phyloP scores from a whole-genome alignment of 2,329 filamentous ascomycete genomes.

The Scytalidium lignicola region DNA sequence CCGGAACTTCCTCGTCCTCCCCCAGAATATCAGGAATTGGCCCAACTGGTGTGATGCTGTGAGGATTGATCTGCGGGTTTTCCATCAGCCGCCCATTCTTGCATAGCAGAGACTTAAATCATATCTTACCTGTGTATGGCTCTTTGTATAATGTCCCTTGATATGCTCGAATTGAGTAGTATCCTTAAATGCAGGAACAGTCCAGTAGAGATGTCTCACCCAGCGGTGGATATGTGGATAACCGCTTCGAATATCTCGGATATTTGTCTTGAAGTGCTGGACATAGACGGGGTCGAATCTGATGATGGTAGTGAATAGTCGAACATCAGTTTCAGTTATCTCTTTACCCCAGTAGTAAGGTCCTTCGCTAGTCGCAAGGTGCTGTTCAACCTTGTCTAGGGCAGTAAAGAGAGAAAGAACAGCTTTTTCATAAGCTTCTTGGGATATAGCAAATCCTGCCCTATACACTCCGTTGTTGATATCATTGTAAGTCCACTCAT shows the following conservation, averaged over 20 bases:
- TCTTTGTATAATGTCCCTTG: constrained; percentile 94
- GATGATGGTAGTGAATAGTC: constrained; percentile 60
- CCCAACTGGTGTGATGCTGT: constrained; percentile 75
- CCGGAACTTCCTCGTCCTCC: constrained; percentile 70
- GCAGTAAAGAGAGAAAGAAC: constrained; percentile 67
- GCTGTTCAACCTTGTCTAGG: constrained; percentile 70
- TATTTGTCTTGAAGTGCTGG: constrained; percentile 57
- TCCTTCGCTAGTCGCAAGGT: constrained; percentile 50
- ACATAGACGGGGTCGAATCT: constrained; percentile 66
- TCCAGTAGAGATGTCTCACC: constrained; percentile 64
- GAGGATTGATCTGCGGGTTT: constrained; percentile 63
- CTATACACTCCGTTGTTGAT: constrained; percentile 72
- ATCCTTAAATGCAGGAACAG: constrained; percentile 54
- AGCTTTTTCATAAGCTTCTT: constrained; percentile 75
- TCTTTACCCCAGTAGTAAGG: constrained; percentile 71
- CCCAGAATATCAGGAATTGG: constrained; percentile 78
- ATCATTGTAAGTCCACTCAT: constrained; percentile 73
- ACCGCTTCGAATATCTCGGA: constrained; percentile 33
- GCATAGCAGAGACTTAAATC: constrained; percentile 28
- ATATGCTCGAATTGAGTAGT: constrained; percentile 36
- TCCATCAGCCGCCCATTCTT: constrained; percentile 31
- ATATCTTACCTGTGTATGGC: constrained; percentile 41
- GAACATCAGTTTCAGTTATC: constrained; percentile 77
- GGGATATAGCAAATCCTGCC: constrained; percentile 78
- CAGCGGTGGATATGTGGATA: constrained; percentile 64